A percentile compares a stretch with the other conserved stretches of the same genome.
Evolutionary conservation across 345 rosid genomes (phyloP).

Genomic region (Ceriops zippeliana): DNA sequence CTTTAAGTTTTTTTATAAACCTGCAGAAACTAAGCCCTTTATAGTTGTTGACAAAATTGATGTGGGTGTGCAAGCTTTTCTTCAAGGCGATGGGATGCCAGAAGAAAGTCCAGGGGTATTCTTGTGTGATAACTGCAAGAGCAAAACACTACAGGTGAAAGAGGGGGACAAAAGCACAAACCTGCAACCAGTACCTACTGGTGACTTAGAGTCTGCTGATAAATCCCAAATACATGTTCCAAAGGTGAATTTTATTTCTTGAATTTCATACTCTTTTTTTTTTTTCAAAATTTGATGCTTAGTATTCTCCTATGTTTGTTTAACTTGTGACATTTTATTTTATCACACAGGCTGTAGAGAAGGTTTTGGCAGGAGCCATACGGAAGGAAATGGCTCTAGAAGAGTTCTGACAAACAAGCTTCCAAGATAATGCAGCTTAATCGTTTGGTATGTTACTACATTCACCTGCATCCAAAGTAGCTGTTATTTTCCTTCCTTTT

Average conservation of each 20-base stretch:
- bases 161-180: constrained; percentile 44
- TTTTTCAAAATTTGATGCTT: not conserved
- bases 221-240: constrained; percentile 71
- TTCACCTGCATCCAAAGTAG: constrained; percentile 7
- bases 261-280: not conserved
- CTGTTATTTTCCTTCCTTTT: constrained; percentile 4
- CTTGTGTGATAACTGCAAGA: constrained; percentile 63
- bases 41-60: constrained; percentile 51
- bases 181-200: constrained; percentile 60
- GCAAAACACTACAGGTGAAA: constrained; percentile 40
- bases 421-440: constrained; percentile 82
- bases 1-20: constrained; percentile 63
- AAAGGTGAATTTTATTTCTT: constrained; percentile 45
- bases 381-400: constrained; percentile 98
- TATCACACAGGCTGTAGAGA: constrained; percentile 77
- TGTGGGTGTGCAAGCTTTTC: constrained; percentile 79
- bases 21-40: constrained; percentile 46
- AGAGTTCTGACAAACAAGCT: constrained; percentile 86
- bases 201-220: constrained; percentile 51
- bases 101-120: constrained; percentile 35
- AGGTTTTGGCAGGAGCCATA: constrained; percentile 94
- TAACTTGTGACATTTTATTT: constrained; percentile 2
- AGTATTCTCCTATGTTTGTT: not conserved
- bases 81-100: constrained; percentile 36
- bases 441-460: constrained; percentile 63